Percentiles rank a stretch among this genome's conserved stretches.
Evolutionary conservation across 768 basidiomycete genomes (phyloP).

Genomic region (Hydnomerulius pinastri): DNA sequence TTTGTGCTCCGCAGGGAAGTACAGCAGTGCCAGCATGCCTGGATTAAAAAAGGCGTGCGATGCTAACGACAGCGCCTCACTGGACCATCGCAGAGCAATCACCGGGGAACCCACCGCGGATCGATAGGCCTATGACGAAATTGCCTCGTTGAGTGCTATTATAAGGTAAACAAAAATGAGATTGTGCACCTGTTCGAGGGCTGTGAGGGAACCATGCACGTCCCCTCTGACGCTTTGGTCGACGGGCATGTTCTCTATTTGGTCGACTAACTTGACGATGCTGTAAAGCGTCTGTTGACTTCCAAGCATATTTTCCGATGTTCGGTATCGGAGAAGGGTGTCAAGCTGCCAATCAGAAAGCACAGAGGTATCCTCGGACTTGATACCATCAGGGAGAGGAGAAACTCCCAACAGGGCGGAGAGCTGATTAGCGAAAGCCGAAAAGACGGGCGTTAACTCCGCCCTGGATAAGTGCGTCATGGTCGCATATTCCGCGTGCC

Average conservation of each 20-base stretch:
- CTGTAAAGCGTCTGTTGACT: conserved; percentile 77
- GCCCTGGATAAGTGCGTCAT: conserved; percentile 34
- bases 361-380: conserved; percentile 22
- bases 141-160: conserved; percentile 8
- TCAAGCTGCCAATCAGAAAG: conserved; percentile 82
- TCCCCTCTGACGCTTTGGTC: conserved; percentile 73
- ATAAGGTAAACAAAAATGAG: neutral
- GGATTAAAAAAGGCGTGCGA: conserved; percentile 96
- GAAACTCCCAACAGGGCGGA: conserved; percentile 82
- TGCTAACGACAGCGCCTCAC: conserved; percentile 61
- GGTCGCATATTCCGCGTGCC: conserved; percentile 31
- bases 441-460: conserved; percentile 56
- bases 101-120: conserved; percentile 19
- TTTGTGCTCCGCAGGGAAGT: conserved; percentile 97
- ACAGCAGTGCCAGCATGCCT: conserved; percentile 91
- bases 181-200: conserved; percentile 67
- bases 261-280: conserved; percentile 80
- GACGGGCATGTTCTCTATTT: conserved; percentile 93
- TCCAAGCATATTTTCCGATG: conserved; percentile 65
- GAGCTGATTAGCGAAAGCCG: conserved; percentile 70
- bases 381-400: conserved; percentile 51
- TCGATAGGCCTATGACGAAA: conserved; percentile 24
- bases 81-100: conserved; percentile 57
- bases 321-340: conserved; percentile 68
- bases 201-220: conserved; percentile 66